A percentile compares a stretch with the other conserved stretches of the same genome.
phyloP scores from a whole-genome alignment of 2,329 filamentous ascomycete species.

The Grosmannia serpens region DNA sequence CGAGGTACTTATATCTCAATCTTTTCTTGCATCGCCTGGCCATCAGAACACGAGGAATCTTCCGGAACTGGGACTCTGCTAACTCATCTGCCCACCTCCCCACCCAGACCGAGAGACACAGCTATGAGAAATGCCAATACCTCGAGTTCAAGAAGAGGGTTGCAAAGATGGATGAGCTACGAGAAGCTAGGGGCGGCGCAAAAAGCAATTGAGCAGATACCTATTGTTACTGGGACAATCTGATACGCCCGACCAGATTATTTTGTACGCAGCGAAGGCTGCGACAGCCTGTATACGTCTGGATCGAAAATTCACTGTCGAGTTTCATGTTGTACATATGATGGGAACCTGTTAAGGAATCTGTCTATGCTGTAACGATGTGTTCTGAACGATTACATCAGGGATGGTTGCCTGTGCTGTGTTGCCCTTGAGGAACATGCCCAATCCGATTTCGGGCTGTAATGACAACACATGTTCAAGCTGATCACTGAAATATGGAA shows the following conservation, averaged over 20 bases:
- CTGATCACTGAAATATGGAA: too few relatives aligned
- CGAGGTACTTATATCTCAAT: conserved; percentile 51
- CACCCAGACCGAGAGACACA: conserved; percentile 82
- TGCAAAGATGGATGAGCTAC: conserved; percentile 95
- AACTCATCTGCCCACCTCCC: neutral
- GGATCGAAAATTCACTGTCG: neutral
- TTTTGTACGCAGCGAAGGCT: neutral
- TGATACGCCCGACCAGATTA: neutral
- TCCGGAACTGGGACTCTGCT: neutral
- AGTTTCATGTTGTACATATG: neutral
- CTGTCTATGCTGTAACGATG: neutral
- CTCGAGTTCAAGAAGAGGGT: conserved; percentile 97
- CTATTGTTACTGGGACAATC: neutral
- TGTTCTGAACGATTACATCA: neutral
- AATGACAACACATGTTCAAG: too few relatives aligned
- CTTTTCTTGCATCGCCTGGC: neutral
- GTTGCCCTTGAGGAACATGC: too few relatives aligned
- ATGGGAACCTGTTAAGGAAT: neutral
- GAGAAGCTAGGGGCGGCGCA: conserved; percentile 56
- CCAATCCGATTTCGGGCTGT: too few relatives aligned
- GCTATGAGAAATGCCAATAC: conserved; percentile 99
- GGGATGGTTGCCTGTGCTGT: too few relatives aligned
- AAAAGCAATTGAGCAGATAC: neutral
- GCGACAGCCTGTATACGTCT: neutral
- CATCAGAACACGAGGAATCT: neutral